A percentile compares a stretch with the other conserved stretches of the same genome.
phyloP scores from a whole-genome alignment of 805 yeast genomes.

The Scheffersomyces spartinae region DNA sequence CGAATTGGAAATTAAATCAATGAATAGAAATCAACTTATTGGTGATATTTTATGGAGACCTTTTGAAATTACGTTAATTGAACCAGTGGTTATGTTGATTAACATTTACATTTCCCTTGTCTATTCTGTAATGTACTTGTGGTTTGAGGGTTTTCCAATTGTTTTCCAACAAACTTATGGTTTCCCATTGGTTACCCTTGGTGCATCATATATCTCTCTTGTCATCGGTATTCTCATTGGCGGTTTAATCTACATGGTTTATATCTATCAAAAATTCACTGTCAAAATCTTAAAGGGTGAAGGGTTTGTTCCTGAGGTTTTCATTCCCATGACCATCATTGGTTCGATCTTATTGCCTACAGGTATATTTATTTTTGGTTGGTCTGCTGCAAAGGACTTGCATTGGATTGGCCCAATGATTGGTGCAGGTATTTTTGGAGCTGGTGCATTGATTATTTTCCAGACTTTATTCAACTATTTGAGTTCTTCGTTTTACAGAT shows the following conservation, averaged over 20 bases:
- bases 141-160: constrained; percentile 54
- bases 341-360: constrained; percentile 32
- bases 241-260: constrained; percentile 17
- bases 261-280: constrained; percentile 14
- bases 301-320: constrained; percentile 27
- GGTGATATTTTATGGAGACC: constrained; percentile 36
- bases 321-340: constrained; percentile 27
- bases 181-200: constrained; percentile 37
- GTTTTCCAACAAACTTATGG: constrained; percentile 33
- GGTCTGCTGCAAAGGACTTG: constrained; percentile 29
- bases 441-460: constrained; percentile 34
- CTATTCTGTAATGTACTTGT: constrained; percentile 42
- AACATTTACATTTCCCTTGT: constrained; percentile 39
- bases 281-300: constrained; percentile 11
- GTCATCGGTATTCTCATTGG: constrained; percentile 35
- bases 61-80: constrained; percentile 33
- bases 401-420: constrained; percentile 43
- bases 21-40: constrained; percentile 10
- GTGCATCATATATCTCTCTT: constrained; percentile 35
- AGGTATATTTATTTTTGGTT: constrained; percentile 37
- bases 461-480: constrained; percentile 42
- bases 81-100: constrained; percentile 46
- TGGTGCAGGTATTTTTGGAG: constrained; percentile 28
- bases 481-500: constrained; percentile 35
- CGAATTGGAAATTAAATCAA: constrained; percentile 17